Percentiles rank a stretch among this genome's conserved stretches.
phyloP scores from a whole-genome alignment of 2,329 filamentous ascomycete species.

The Aureobasidium mangrovei region DNA sequence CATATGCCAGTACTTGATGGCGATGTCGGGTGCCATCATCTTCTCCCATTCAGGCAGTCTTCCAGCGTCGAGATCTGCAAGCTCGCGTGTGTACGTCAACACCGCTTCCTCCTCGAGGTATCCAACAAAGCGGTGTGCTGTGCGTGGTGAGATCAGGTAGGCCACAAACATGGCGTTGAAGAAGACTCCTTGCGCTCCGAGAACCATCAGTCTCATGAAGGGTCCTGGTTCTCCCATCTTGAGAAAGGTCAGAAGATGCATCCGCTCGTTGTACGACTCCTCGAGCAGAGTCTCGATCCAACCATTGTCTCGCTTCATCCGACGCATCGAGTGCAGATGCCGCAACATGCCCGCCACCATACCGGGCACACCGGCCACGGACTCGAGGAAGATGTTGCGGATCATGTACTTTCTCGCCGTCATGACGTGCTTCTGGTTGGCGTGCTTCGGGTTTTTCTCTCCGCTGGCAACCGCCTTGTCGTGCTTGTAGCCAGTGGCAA shows the following conservation, averaged over 20 bases:
- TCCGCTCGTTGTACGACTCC: slow-evolving; percentile 29
- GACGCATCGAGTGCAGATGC: slow-evolving; percentile 73
- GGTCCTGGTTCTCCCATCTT: slow-evolving; percentile 74
- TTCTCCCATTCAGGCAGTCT: slow-evolving; percentile 72
- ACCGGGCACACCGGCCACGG: slow-evolving; percentile 86
- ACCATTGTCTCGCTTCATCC: slow-evolving; percentile 87
- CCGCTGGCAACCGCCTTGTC: slow-evolving; percentile 41
- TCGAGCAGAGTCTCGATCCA: slow-evolving; percentile 54
- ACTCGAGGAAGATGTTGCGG: slow-evolving; percentile 88
- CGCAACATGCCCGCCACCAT: slow-evolving; percentile 96
- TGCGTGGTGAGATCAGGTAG: slow-evolving; percentile 78
- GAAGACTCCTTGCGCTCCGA: slow-evolving; percentile 90
- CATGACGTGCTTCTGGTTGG: slow-evolving; percentile 55
- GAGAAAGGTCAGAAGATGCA: slow-evolving; percentile 78
- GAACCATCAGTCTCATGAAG: slow-evolving; percentile 88
- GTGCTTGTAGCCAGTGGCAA: slow-evolving; percentile 72
- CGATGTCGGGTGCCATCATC: slow-evolving; percentile 77
- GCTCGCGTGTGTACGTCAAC: slow-evolving; percentile 83
- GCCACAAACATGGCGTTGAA: slow-evolving; percentile 89
- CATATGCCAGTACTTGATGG: slow-evolving; percentile 89
- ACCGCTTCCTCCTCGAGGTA: slow-evolving; percentile 98
- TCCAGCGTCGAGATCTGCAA: slow-evolving; percentile 80
- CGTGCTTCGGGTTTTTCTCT: slow-evolving; percentile 37
- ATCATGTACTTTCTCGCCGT: slow-evolving; percentile 84
- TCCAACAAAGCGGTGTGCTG: slow-evolving; percentile 89